Percentiles rank a stretch among this genome's conserved stretches.
phyloP scores from a whole-genome alignment of 1,284 basidiomycete genomes.

The Malassezia furfur region DNA sequence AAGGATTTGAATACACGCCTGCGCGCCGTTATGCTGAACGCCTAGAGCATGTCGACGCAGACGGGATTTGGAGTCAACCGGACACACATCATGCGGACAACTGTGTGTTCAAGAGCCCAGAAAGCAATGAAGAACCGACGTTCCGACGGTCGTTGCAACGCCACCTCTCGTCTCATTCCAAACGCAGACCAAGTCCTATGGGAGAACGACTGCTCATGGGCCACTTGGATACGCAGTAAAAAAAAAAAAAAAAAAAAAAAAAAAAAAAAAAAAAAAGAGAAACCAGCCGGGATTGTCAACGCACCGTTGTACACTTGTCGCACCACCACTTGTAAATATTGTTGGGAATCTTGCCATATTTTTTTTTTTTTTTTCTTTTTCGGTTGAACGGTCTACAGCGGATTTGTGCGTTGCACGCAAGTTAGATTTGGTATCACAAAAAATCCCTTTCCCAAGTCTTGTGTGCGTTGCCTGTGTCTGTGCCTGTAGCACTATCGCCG shows the following conservation, averaged over 20 bases:
- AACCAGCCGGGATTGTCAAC: not conserved
- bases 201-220: constrained; percentile 41
- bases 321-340: not conserved
- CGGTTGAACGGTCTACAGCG: no score
- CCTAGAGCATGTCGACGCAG: constrained; percentile 4
- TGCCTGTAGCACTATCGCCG: no score
- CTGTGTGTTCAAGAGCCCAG: not conserved
- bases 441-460: no score
- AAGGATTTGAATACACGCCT: not conserved
- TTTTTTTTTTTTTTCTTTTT: no score
- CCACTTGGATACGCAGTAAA: constrained; percentile 19
- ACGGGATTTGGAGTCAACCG: constrained; percentile 3
- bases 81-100: not conserved
- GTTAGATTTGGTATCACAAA: no score
- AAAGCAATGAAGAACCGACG: not conserved
- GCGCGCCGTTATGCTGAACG: not conserved
- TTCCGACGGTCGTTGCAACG: not conserved
- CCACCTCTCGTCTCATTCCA: not conserved
- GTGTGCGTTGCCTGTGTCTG: no score
- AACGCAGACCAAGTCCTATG: constrained; percentile 40
- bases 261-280: not conserved
- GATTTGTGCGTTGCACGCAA: no score
- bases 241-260: not conserved
- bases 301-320: not conserved
- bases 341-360: no score